phyloP scores from a whole-genome alignment of 129 eudicot species.

The Silybum marianum region DNA sequence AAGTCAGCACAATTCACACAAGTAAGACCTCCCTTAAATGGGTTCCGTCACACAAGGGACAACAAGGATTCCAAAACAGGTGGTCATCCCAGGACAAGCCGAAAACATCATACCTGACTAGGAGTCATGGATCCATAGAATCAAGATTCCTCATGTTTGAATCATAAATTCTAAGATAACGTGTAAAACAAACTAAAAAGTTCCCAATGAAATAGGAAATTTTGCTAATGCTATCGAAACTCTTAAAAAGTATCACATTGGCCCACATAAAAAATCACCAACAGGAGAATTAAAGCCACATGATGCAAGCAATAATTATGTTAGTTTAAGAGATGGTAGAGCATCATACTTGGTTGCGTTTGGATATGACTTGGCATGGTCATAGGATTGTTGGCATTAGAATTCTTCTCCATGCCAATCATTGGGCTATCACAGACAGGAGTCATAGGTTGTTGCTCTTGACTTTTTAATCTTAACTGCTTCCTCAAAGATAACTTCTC shows the following conservation, averaged over 20 bases:
- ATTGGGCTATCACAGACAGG: constrained; percentile 46
- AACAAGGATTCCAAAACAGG: no score
- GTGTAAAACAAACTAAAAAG: no score
- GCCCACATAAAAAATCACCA: constrained; percentile 19
- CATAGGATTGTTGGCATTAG: constrained; percentile 37
- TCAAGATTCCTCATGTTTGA: no score
- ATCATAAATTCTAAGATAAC: no score
- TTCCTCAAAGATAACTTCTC: constrained; percentile 90
- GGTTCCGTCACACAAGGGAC: no score
- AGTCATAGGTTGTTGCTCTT: constrained; percentile 54
- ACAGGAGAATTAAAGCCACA: constrained; percentile 15
- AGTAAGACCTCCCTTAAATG: no score
- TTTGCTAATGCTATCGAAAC: no score
- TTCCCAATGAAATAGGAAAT: no score
- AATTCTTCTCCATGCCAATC: constrained; percentile 44
- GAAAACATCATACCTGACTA: no score
- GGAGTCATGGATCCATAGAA: no score
- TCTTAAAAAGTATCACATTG: neutral
- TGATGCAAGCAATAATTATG: neutral
- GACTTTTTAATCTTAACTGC: constrained; percentile 80
- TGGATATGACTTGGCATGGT: constrained; percentile 45
- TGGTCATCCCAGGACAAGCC: no score
- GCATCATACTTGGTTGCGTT: constrained; percentile 45
- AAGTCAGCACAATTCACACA: no score
- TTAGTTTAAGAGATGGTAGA: neutral